Evolutionary conservation across 441 rosid genomes (phyloP).

Genomic region (Corymbia citriodora): DNA sequence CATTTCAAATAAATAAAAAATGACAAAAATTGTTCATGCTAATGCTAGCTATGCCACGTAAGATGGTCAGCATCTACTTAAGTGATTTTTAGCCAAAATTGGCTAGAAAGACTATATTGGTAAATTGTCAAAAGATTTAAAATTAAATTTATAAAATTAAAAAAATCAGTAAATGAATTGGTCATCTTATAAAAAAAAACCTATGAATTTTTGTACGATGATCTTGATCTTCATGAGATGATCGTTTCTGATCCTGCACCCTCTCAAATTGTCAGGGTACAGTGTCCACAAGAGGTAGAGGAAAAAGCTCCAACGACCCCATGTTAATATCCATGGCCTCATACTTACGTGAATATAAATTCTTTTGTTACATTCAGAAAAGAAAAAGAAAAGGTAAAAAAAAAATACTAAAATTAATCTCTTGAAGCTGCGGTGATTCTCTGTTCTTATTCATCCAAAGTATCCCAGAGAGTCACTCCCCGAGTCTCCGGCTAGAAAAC

Average conservation of each 20-base stretch:
- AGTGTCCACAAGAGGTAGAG: not conserved
- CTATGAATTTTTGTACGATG: not conserved
- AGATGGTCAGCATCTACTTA: fast-evolving
- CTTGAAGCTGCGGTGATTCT: not conserved
- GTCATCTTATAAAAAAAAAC: fast-evolving
- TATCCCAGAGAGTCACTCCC: not conserved
- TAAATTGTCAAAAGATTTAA: fast-evolving
- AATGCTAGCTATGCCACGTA: fast-evolving
- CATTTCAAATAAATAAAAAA: too few species aligned
- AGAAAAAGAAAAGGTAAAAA: not conserved
- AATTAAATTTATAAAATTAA: fast-evolving
- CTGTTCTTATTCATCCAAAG: not conserved
- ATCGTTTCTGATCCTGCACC: not conserved
- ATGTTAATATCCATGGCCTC: not conserved
- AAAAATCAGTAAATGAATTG: not conserved
- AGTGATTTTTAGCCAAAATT: not conserved
- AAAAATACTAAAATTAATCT: not conserved
- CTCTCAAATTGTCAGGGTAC: not conserved
- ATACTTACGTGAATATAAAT: not conserved
- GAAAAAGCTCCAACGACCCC: not conserved
- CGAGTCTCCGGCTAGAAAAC: conserved; percentile 8
- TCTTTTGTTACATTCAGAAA: not conserved
- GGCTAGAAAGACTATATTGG: fast-evolving
- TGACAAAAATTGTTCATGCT: fast-evolving
- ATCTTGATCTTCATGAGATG: not conserved